These are phyloP conservation scores for Metschnikowia arizonensis DNA, from an alignment of 805 yeast species.

Conservation along the genomic window DNA sequence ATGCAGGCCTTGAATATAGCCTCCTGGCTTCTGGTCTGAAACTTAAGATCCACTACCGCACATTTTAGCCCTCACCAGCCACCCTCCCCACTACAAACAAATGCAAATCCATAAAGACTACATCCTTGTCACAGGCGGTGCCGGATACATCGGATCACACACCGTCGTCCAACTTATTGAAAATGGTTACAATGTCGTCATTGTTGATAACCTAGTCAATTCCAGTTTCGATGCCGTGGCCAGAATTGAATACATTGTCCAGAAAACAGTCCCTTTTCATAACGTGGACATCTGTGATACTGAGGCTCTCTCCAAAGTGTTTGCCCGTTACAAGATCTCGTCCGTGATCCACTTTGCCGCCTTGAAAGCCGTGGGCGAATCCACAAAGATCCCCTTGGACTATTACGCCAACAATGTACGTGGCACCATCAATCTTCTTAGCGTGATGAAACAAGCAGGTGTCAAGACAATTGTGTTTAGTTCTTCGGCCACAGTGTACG, in stretches of 20 bases:
- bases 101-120: conserved; percentile 15
- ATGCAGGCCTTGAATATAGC: background rate
- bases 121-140: conserved; percentile 78
- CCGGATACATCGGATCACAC: conserved; percentile 84
- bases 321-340: conserved; percentile 45
- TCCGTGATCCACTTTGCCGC: conserved; percentile 80
- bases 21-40: background rate
- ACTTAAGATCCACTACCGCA: background rate
- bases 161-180: conserved; percentile 61
- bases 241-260: conserved; percentile 54
- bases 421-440: conserved; percentile 59
- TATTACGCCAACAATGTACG: conserved; percentile 66
- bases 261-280: conserved; percentile 49
- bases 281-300: conserved; percentile 53
- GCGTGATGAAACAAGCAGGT: conserved; percentile 44
- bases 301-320: conserved; percentile 45
- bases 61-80: too few relatives aligned
- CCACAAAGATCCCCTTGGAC: conserved; percentile 58
- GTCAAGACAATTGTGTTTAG: conserved; percentile 63
- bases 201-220: conserved; percentile 66
- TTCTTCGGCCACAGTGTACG: conserved; percentile 80
- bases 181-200: conserved; percentile 64
- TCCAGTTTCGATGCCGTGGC: conserved; percentile 64
- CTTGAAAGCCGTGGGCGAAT: conserved; percentile 79
- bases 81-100: background rate